Evolutionary conservation across 1,284 basidiomycete genomes (phyloP), one percentile per base, ranked within the genome.

Genomic region (Melanopsichium pennsylvanicum): DNA sequence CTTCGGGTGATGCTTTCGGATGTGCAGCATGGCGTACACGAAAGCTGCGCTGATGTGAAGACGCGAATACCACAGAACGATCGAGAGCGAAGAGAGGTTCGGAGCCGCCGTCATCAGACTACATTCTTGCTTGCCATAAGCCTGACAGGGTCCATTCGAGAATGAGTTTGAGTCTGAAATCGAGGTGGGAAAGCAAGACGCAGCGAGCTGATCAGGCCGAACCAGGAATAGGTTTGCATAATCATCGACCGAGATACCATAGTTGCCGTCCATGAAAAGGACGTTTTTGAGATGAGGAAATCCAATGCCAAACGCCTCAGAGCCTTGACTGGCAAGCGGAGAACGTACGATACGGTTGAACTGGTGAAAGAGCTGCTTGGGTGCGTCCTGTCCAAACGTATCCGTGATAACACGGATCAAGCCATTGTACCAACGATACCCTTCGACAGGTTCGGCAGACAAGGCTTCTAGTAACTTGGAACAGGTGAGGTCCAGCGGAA

Each of bases 161-260:
- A 21, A 21, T 23, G 32, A 11, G 31, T 16, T 12, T 31, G 18
- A 16, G 8, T 13, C 22, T 22, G 33, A 15, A 5, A 11, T 34
- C n/a, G 32, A 13, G 16, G 23, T 18, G 34, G 19, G 16, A 6
- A 23, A n/a, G 11, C 15, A 15, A 19, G 5, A 12, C 22, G 21
- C 4, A 15, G 15, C 25, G 36, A 19, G 25, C 11, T 13, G 11
- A 23, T 38, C 10, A 13, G 21, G 22, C 5, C 21, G 36, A 19
- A 38, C 21, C 13, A 44, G 42, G n/a, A 44, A 44, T 31, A 35
- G 42, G n/a, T 44, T 35, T 22, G 42, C 42, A 23, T 44, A 44
- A 23, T 44, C 32, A 19, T 44, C 23, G 23, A 16, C 19, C 21
- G 23, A 12, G 22, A 44, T 44, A 16, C 16, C 23, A 1, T 9